phyloP scores from a whole-genome alignment of 495 filamentous ascomycete species.

The Podospora pseudopauciseta region DNA sequence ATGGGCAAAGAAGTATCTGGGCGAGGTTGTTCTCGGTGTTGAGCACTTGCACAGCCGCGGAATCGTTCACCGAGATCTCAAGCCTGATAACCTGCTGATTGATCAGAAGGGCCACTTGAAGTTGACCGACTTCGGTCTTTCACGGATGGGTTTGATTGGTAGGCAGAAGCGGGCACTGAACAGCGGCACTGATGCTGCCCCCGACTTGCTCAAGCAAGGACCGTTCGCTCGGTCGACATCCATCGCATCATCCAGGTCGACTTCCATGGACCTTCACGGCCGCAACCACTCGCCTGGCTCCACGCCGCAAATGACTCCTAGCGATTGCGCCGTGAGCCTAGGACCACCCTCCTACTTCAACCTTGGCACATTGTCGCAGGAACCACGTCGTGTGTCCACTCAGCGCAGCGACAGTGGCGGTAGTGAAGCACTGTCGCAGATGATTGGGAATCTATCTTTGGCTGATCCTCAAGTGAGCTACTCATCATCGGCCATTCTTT shows the following conservation, averaged over 20 bases:
- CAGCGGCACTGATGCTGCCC: constrained; percentile 72
- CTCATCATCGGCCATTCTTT: constrained; percentile 50
- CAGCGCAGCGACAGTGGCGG: constrained; percentile 89
- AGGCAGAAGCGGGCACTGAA: constrained; percentile 91
- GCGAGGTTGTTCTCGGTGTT: constrained; percentile 90
- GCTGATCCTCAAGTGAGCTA: constrained; percentile 52
- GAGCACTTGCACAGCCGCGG: constrained; percentile 91
- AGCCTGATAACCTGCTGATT: constrained; percentile 95
- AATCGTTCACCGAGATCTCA: constrained; percentile 94
- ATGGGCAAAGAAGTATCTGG: constrained; percentile 95
- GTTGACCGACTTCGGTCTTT: constrained; percentile 94
- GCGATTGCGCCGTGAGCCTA: constrained; percentile 55
- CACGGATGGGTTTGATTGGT: constrained; percentile 93
- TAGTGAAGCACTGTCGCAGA: constrained; percentile 77
- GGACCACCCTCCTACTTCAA: constrained; percentile 92
- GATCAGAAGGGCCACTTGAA: constrained; percentile 96
- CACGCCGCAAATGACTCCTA: constrained; percentile 87
- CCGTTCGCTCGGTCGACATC: constrained; percentile 84
- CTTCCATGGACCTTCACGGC: constrained; percentile 87
- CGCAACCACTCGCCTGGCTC: constrained; percentile 66
- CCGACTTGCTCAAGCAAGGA: constrained; percentile 87
- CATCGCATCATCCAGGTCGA: constrained; percentile 87
- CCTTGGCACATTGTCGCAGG: constrained; percentile 62
- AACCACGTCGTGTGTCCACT: constrained; percentile 79
- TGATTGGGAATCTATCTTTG: constrained; percentile 80